phyloP scores from a whole-genome alignment of 371 early-diverging fungal species.

The Choanephora cucurbitarum region DNA sequence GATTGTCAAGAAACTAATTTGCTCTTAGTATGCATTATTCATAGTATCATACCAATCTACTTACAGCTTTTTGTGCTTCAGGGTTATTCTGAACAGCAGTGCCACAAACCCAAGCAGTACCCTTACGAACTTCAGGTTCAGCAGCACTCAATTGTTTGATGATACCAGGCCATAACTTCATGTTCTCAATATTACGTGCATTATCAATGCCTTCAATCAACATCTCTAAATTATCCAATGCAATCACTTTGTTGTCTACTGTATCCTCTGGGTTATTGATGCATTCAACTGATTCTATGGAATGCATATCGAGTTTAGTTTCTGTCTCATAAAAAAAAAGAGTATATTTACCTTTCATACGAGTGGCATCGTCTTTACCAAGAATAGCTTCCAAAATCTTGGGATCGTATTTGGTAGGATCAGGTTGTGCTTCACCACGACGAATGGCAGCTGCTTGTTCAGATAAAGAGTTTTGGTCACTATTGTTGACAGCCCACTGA shows the following conservation, averaged over 20 bases:
- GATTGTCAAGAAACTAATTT: conserved; percentile 67
- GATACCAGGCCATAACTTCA: conserved; percentile 86
- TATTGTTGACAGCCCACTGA: conserved; percentile 87
- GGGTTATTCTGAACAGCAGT: conserved; percentile 95
- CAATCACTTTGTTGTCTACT: conserved; percentile 72
- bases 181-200: conserved; percentile 86
- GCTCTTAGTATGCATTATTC: too few species aligned
- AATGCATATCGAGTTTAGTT: neutral
- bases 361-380: conserved; percentile 87
- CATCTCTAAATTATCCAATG: conserved; percentile 93
- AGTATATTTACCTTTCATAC: conserved; percentile 75
- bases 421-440: conserved; percentile 34
- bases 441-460: conserved; percentile 69
- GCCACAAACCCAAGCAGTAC: conserved; percentile 88
- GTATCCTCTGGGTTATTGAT: conserved; percentile 60
- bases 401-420: conserved; percentile 64
- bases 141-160: conserved; percentile 56
- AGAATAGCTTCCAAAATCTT: conserved; percentile 88
- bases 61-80: conserved; percentile 77
- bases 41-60: conserved; percentile 12
- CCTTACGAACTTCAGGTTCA: conserved; percentile 67
- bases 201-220: conserved; percentile 95
- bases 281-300: conserved; percentile 66
- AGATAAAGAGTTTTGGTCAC: conserved; percentile 58
- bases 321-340: neutral